phyloP scores from a whole-genome alignment of 176 grass and related monocot genomes.

The Oryza australiensis region DNA sequence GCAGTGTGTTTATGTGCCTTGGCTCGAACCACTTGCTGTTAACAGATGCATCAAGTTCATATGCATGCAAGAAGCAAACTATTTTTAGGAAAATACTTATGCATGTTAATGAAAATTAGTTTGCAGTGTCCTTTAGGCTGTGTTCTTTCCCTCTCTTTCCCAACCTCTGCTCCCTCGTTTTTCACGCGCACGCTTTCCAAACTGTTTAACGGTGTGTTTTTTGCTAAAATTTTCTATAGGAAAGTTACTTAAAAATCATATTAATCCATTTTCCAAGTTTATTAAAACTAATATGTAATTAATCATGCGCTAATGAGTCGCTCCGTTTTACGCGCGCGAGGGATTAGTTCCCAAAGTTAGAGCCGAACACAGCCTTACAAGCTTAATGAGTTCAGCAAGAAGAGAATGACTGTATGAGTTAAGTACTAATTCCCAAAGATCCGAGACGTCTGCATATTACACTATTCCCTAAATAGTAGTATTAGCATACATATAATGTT shows the following conservation, averaged over 20 bases:
- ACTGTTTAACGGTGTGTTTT: no score
- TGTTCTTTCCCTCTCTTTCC: no score
- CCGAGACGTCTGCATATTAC: background rate
- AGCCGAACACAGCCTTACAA: no score
- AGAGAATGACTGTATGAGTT: background rate
- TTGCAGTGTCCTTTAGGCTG: background rate
- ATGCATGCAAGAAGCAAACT: constrained; percentile 16
- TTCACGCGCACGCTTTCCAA: no score
- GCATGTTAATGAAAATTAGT: background rate
- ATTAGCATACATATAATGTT: constrained; percentile 1
- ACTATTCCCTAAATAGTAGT: constrained; percentile 14
- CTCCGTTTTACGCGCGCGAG: no score
- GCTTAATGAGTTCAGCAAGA: constrained; percentile 20
- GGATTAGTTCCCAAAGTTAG: no score
- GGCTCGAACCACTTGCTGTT: background rate
- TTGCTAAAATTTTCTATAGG: no score
- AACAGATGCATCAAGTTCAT: constrained; percentile 19
- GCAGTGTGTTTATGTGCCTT: background rate
- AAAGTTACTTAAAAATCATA: no score
- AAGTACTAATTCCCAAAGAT: background rate
- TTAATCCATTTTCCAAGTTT: no score
- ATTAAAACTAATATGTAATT: no score
- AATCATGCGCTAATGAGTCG: no score
- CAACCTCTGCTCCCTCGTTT: no score
- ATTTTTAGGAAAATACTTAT: constrained; percentile 8